A percentile compares a stretch with the other conserved stretches of the same genome.
phyloP scores from a whole-genome alignment of 805 yeast species.

The Diddensiella transvaalensis region DNA sequence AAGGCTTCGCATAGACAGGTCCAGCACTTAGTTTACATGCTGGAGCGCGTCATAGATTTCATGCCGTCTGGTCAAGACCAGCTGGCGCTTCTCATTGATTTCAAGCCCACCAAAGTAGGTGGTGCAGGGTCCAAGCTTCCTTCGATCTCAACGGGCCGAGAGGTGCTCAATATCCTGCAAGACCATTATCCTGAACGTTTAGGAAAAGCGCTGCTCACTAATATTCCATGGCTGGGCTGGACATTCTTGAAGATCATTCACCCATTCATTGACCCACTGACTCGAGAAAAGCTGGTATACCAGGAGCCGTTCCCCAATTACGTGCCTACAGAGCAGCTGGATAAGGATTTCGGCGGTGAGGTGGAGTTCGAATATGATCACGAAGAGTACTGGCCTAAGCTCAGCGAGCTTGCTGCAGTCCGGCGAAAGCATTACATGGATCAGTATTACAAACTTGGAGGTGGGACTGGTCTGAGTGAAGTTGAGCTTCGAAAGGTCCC shows the following conservation, averaged over 20 bases:
- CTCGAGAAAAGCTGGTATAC: slow-evolving; percentile 88
- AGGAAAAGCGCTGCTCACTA: slow-evolving; percentile 87
- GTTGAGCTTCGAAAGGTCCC: slow-evolving; percentile 54
- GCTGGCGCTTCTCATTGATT: slow-evolving; percentile 85
- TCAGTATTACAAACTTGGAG: slow-evolving; percentile 71
- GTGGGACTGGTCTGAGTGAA: slow-evolving; percentile 75
- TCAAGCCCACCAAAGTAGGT: slow-evolving; percentile 63
- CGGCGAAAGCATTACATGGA: slow-evolving; percentile 62
- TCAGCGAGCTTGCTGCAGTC: slow-evolving; percentile 56
- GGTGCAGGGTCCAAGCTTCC: slow-evolving; percentile 66
- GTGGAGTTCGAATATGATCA: slow-evolving; percentile 84
- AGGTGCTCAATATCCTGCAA: slow-evolving; percentile 88
- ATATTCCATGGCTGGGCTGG: slow-evolving; percentile 93
- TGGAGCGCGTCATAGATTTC: slow-evolving; percentile 86
- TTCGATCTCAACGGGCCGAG: slow-evolving; percentile 83
- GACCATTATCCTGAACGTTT: slow-evolving; percentile 97
- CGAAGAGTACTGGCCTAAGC: slow-evolving; percentile 69
- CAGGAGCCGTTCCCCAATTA: slow-evolving; percentile 84
- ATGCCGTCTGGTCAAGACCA: slow-evolving; percentile 98
- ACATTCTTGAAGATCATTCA: slow-evolving; percentile 85
- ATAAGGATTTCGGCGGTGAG: slow-evolving; percentile 77
- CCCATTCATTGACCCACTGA: slow-evolving; percentile 94
- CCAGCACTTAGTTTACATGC: slow-evolving; percentile 90
- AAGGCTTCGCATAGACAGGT: slow-evolving; percentile 86
- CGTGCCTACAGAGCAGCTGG: slow-evolving; percentile 79